These are phyloP conservation scores for Glomus cerebriforme DNA, from an alignment of 192 early-diverging fungal genomes.

Conservation along the genomic window DNA sequence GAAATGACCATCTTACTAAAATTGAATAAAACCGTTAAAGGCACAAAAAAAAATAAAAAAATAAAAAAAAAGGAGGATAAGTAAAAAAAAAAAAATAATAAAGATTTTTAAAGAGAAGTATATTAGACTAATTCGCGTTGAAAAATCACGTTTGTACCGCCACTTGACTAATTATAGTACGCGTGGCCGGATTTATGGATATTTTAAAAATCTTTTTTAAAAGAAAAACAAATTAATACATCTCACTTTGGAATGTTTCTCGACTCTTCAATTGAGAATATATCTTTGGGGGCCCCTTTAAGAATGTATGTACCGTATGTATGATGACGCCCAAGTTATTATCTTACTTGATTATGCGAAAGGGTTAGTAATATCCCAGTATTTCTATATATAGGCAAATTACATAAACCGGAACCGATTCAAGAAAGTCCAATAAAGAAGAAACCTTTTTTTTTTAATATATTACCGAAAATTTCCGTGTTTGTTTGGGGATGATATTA, in stretches of 20 bases:
- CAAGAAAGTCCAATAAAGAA: not conserved
- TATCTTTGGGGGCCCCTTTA: not conserved
- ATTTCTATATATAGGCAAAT: not conserved
- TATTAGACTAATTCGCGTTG: not conserved
- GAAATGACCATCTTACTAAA: not conserved
- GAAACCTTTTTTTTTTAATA: not conserved
- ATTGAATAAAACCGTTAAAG: too few relatives aligned
- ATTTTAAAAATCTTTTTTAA: not conserved
- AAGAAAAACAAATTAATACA: not conserved
- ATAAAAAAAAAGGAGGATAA: not conserved
- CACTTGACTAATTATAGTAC: not conserved
- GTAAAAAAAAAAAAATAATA: too few relatives aligned
- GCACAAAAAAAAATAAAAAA: not conserved
- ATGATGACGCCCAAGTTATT: too few relatives aligned
- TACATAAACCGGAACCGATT: not conserved
- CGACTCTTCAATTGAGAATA: not conserved
- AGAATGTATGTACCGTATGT: not conserved
- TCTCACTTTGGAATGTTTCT: not conserved
- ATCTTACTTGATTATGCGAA: not conserved
- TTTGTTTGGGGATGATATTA: not conserved
- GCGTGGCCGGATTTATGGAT: not conserved
- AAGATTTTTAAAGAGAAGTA: too few relatives aligned
- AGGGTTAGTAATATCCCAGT: not conserved
- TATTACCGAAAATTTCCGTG: not conserved
- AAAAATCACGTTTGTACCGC: not conserved